Percentiles rank a stretch among this genome's conserved stretches.
Conservation (phyloP, 345 rosid species). For the Lepidium aucheri region DNA sequence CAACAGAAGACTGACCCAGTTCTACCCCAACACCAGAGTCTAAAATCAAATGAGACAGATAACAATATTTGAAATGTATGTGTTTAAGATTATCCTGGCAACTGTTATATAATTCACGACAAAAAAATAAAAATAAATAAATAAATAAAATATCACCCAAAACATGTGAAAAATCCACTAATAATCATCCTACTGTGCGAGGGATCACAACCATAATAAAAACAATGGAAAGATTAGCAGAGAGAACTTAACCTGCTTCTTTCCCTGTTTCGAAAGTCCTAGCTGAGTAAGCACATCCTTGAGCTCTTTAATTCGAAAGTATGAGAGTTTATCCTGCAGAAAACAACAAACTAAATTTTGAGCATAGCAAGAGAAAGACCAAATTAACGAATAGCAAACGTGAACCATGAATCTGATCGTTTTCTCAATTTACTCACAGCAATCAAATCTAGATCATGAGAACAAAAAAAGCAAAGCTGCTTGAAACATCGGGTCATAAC, state of each 20-base stretch:
- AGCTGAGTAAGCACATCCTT: slow-evolving; percentile 88
- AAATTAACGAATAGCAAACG: neutral
- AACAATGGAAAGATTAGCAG: neutral
- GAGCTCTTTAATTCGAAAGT: slow-evolving; percentile 91
- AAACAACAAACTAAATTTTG: neutral
- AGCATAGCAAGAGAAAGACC: neutral
- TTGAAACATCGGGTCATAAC: neutral
- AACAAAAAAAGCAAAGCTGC: neutral
- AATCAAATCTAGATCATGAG: neutral
- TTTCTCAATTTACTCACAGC: neutral
- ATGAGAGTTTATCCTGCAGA: slow-evolving; percentile 69
- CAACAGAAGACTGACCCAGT: neutral
- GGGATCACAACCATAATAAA: neutral
- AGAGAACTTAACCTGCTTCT: slow-evolving; percentile 62
- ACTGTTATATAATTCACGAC: neutral
- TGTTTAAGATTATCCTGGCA: neutral
- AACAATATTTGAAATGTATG: neutral
- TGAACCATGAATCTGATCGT: neutral
- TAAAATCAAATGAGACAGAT: neutral
- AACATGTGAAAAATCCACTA: neutral
- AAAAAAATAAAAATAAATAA: too few species aligned
- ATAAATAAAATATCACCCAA: neutral
- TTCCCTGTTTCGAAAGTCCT: slow-evolving; percentile 95
- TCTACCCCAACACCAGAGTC: neutral
- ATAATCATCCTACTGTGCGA: neutral